Evolutionary conservation across 129 eudicot species (phyloP), one percentile per base, ranked within the genome.

Genomic region (Pittosporum tobira): DNA sequence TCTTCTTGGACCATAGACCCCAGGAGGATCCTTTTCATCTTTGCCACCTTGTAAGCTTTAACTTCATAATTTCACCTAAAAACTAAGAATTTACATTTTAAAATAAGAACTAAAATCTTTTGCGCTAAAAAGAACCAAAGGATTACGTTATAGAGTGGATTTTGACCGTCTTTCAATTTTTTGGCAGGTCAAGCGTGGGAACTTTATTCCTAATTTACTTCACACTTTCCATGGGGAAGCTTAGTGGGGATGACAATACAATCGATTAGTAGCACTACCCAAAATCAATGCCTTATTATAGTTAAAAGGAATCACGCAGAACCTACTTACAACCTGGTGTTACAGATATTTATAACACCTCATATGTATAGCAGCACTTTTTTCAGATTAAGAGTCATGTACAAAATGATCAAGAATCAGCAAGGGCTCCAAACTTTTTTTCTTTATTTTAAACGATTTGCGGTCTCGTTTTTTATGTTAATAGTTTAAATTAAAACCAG

Each of bases 151-250:
- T 45, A 5, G 0, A 12, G 6, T 21, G 5, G 42, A 8, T 3
- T 43, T 37, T 12, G 40, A 71, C 28, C 46, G 28, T 48, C 18
- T 21, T 22, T 18, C 15, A 19, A 13, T 9, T 0, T 19, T 65
- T 31, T 71, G 55, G 61, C 91, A 89, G 97, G 81, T 84, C 95
- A 58, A 76, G 93, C 73, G 73, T 89, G 79, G 97, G 97, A 68
- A 81, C 97, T n/a, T 75, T 85, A 52, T 57, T 89, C 18, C 80
- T 89, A 20, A 89, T 89, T 34, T 82, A 64, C 73, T 80, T 82
- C 78, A 84, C 95, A 7, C 74, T 89, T 49, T 62, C 80, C 24
- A 70, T 89, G 71, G 71, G 64, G 40, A 84, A 70, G 56, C 64
- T 55, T 37, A 73, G 68, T 19, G 79, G 63, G 28, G 84, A 71